A percentile compares a stretch with the other conserved stretches of the same genome.
phyloP scores from a whole-genome alignment of 495 filamentous ascomycete genomes.

The Hypoxylon rickii region DNA sequence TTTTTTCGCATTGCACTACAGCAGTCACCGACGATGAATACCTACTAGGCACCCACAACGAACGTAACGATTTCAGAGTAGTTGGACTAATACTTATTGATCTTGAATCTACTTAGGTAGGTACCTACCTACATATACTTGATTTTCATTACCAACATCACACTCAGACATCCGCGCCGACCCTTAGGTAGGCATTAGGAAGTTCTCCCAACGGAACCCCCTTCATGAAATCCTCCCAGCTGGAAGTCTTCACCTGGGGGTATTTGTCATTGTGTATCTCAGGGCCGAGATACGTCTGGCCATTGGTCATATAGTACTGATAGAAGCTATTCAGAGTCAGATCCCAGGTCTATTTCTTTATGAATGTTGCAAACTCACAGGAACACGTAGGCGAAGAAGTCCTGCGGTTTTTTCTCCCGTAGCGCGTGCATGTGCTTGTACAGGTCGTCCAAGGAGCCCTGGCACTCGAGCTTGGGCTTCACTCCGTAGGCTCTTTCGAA shows the following conservation, averaged over 20 bases:
- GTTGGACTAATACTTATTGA: too few species aligned
- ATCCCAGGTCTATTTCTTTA: background rate
- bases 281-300: slow-evolving; percentile 22
- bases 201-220: slow-evolving; percentile 4
- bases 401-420: slow-evolving; percentile 24
- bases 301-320: slow-evolving; percentile 35
- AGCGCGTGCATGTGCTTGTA: slow-evolving; percentile 40
- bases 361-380: slow-evolving; percentile 20
- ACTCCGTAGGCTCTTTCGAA: slow-evolving; percentile 38
- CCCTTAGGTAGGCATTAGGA: background rate
- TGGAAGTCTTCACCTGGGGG: slow-evolving; percentile 39
- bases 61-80: too few species aligned
- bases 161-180: slow-evolving; percentile 2
- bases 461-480: slow-evolving; percentile 39
- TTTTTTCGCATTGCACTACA: too few species aligned
- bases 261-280: slow-evolving; percentile 40
- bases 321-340: slow-evolving; percentile 27
- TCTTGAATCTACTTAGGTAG: too few species aligned
- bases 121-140: too few species aligned
- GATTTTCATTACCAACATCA: too few species aligned
- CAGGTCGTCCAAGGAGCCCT: slow-evolving; percentile 42
- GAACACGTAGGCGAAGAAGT: slow-evolving; percentile 32
- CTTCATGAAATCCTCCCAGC: slow-evolving; percentile 30
- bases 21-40: too few species aligned
- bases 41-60: too few species aligned